Percentiles rank a stretch among this genome's conserved stretches.
Evolutionary conservation across 2,329 filamentous ascomycete genomes (phyloP).

Genomic region (Arthroderma uncinatum): DNA sequence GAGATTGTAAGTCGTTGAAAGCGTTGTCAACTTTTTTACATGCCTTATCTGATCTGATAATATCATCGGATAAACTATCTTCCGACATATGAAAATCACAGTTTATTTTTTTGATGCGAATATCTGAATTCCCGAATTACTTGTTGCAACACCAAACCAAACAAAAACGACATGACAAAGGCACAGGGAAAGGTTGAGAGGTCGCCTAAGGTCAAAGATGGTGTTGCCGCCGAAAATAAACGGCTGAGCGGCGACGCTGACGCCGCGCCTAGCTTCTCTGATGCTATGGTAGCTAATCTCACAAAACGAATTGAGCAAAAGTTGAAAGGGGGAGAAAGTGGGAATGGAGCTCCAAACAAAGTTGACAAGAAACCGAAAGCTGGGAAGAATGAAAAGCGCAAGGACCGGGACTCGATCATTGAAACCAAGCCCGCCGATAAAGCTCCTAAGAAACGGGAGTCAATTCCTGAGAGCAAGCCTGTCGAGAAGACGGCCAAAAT

Average conservation of each 20-base stretch:
- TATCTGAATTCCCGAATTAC: background rate
- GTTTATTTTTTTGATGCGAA: background rate
- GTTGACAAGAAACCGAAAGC: slow-evolving; percentile 17
- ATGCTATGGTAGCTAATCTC: slow-evolving; percentile 31
- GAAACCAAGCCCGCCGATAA: slow-evolving; percentile 7
- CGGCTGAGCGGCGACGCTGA: slow-evolving; percentile 18
- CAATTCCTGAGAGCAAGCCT: background rate
- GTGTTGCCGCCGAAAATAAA: slow-evolving; percentile 15
- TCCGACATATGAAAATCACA: background rate
- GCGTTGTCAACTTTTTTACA: background rate
- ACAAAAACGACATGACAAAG: slow-evolving; percentile 19
- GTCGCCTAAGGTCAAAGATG: slow-evolving; percentile 16
- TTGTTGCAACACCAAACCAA: background rate
- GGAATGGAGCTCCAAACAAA: slow-evolving; percentile 18
- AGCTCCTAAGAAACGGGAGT: slow-evolving; percentile 16
- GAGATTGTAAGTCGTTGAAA: background rate
- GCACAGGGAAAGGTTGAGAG: slow-evolving; percentile 30
- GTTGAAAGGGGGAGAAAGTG: slow-evolving; percentile 20
- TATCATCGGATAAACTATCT: background rate
- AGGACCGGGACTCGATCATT: background rate
- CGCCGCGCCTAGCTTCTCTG: slow-evolving; percentile 26
- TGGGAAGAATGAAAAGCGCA: slow-evolving; percentile 13
- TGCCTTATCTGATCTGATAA: background rate
- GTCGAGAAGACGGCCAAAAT: slow-evolving; percentile 15
- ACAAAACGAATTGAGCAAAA: slow-evolving; percentile 34